Percentiles rank a stretch among this genome's conserved stretches.
These are phyloP conservation scores for Talaromyces pinophilus DNA, from an alignment of 2,329 filamentous ascomycete species.

Conservation along the genomic window DNA sequence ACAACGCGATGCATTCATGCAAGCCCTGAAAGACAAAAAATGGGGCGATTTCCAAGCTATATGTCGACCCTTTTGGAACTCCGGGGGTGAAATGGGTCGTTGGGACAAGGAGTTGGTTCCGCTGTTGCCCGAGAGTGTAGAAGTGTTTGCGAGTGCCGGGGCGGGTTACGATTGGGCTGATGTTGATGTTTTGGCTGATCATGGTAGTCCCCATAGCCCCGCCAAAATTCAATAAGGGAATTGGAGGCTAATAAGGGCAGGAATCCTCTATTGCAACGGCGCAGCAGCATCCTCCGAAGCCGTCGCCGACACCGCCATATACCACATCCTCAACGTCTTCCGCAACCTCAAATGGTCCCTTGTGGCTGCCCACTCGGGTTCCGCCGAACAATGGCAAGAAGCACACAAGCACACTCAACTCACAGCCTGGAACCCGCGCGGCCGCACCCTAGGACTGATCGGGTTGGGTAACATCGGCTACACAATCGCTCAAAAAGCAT, in stretches of 20 bases:
- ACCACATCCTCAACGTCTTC: slow-evolving; percentile 51
- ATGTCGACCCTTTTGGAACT: slow-evolving; percentile 62
- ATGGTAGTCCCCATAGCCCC: slow-evolving; percentile 22
- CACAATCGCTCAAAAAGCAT: slow-evolving; percentile 51
- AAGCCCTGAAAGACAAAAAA: slow-evolving; percentile 42
- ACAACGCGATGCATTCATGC: slow-evolving; percentile 40
- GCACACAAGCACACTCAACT: slow-evolving; percentile 35
- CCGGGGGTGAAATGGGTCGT: slow-evolving; percentile 65
- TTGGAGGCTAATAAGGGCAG: too few species aligned
- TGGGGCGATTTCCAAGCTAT: slow-evolving; percentile 46
- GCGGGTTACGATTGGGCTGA: slow-evolving; percentile 69
- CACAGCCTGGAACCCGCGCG: slow-evolving; percentile 50
- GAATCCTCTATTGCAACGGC: slow-evolving; percentile 49
- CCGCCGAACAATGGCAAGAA: slow-evolving; percentile 28
- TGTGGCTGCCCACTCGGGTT: slow-evolving; percentile 49
- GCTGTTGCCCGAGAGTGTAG: slow-evolving; percentile 57
- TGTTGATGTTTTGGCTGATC: slow-evolving; percentile 48
- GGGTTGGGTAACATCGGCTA: slow-evolving; percentile 54
- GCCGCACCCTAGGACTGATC: slow-evolving; percentile 54
- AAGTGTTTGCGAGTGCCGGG: slow-evolving; percentile 65
- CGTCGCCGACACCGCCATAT: slow-evolving; percentile 48
- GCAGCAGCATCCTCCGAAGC: slow-evolving; percentile 48
- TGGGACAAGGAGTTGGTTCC: slow-evolving; percentile 63
- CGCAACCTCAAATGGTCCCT: slow-evolving; percentile 54
- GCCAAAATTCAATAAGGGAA: too few species aligned